Evolutionary conservation across 495 filamentous ascomycete species (phyloP), one percentile per base, ranked within the genome.

Genomic region (Tuber magnatum): DNA sequence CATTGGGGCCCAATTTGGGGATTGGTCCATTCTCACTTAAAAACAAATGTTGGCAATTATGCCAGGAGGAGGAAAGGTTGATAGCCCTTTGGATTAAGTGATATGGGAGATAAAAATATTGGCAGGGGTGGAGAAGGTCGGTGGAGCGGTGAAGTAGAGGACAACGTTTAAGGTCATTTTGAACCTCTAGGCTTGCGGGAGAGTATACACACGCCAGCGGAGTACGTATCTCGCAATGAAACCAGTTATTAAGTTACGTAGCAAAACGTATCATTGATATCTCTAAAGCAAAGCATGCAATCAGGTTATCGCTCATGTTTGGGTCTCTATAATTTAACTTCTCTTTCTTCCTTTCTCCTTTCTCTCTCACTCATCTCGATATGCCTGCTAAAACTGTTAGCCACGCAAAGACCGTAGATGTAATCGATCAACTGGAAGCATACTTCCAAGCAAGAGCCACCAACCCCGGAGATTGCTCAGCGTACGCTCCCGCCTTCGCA

Each of bases 401-500:
- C 14, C 48, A 28, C 32, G 1, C 16, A 40, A 6, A 1, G 77
- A 51, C 70, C 82, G 4, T 61, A 22, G 28, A 40, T 24, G 20
- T 32, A 7, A 39, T 6, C 68, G n/a, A 44, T n/a, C 7, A 1
- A 12, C 3, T 35, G 22, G 32, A 35, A 75, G 65, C 77, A 39
- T 24, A 79, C 78, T 87, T 86, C 93, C 93, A 97, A 3, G 93
- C 91, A 72, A 90, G 86, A 82, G 91, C 85, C 8, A 90, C 93
- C 85, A 94, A 88, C 61, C 88, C 88, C 68, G 84, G 86, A 80
- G 91, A 88, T 81, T 87, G 85, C 56, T 85, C 85, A 14, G 84
- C 93, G 83, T 97, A 93, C 61, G 90, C 88, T 71, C 84, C 86
- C 28, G 95, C 95, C 76, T 91, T 87, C 71, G 88, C 91, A 84